Evolutionary conservation across 2,329 filamentous ascomycete species (phyloP).

Genomic region (Thermothelomyces thermophilus): DNA sequence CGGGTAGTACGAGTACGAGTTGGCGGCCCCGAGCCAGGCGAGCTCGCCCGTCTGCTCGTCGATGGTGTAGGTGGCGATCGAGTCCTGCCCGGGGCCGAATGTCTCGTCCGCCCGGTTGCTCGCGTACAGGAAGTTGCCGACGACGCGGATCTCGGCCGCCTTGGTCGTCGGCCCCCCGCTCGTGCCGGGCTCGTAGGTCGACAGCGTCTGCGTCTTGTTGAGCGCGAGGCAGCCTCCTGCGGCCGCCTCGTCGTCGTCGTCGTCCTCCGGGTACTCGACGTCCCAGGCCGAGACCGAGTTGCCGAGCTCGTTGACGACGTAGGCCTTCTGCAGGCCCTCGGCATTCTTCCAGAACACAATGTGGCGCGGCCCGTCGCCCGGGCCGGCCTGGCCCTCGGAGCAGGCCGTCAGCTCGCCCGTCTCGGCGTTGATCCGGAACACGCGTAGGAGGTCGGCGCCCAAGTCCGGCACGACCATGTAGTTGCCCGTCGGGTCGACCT

Average conservation of each 20-base stretch:
- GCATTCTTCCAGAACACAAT: constrained; percentile 41
- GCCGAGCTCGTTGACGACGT: constrained; percentile 42
- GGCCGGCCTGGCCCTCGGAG: constrained; percentile 33
- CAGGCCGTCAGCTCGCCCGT: constrained; percentile 42
- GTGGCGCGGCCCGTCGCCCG: constrained; percentile 49
- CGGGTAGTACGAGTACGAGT: constrained; percentile 53
- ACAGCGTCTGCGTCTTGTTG: constrained; percentile 38
- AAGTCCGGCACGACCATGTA: constrained; percentile 48
- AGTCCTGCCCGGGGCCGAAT: constrained; percentile 49
- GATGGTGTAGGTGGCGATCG: constrained; percentile 48
- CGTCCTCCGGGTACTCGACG: constrained; percentile 36
- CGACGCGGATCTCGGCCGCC: constrained; percentile 48
- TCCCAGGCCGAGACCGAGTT: constrained; percentile 46
- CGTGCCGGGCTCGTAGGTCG: constrained; percentile 40
- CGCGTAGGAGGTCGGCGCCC: constrained; percentile 47
- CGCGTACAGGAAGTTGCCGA: constrained; percentile 50
- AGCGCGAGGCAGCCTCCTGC: constrained; percentile 38
- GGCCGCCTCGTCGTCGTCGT: too few relatives aligned
- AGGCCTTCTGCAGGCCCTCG: constrained; percentile 29
- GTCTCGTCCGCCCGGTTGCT: constrained; percentile 56
- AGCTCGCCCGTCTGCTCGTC: constrained; percentile 41
- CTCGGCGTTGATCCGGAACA: constrained; percentile 42
- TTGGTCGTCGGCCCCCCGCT: constrained; percentile 41
- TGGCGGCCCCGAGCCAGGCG: constrained; percentile 46
- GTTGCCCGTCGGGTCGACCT: constrained; percentile 42